Base-by-base conservation (phyloP, 805 yeast species). In the Ogataea parapolymorpha region DNA sequence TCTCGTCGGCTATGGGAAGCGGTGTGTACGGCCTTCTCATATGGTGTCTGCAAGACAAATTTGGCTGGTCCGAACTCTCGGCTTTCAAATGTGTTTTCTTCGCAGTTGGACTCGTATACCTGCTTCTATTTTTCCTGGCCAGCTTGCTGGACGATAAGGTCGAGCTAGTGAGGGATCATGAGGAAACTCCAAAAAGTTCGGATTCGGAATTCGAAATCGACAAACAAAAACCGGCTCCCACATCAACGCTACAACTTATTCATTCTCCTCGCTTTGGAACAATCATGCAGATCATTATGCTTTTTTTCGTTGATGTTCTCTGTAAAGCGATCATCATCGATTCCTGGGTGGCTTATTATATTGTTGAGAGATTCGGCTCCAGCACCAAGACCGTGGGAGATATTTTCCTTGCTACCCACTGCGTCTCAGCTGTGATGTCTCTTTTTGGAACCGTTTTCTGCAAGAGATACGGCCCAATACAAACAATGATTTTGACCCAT, bases 1-100 rank as follows among this genome's bases (percentile, higher is more conserved):
- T 73, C 17, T 68, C 75, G 14, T 62, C 68, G 17, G 78, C 80
- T 0, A 12, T 70, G 8, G 82, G 80, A 0, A 64, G 72, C 4
- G 54, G 71, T 6, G 29, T 59, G 2, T 64, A 68, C 26, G 81
- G 80, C 0, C 39, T 41, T 20, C 32, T 62, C 7, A 54, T 66
- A 4, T 54, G 54, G 35, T 32, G 38, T 6, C 37, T 56, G 25
- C 50, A 55, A 26, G 42, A 38, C 5, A 26, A 32, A 3, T 44
- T 50, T 25, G 54, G 55, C 2, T 58, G 48, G 46, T 37, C 61
- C 14, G 34, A 52, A 6, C 37, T 54, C 7, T 49, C 45, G 10
- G 54, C 70, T 14, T 67, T 67, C 47, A 58, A 56, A 39, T 39
- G 52, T 10, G 65, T 59, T 0, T 70, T 68, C 5, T 58, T 59